Evolutionary conservation across 2,329 filamentous ascomycete genomes (phyloP), one percentile per base, ranked within the genome.

Genomic region (Aspergillus quadricinctus): DNA sequence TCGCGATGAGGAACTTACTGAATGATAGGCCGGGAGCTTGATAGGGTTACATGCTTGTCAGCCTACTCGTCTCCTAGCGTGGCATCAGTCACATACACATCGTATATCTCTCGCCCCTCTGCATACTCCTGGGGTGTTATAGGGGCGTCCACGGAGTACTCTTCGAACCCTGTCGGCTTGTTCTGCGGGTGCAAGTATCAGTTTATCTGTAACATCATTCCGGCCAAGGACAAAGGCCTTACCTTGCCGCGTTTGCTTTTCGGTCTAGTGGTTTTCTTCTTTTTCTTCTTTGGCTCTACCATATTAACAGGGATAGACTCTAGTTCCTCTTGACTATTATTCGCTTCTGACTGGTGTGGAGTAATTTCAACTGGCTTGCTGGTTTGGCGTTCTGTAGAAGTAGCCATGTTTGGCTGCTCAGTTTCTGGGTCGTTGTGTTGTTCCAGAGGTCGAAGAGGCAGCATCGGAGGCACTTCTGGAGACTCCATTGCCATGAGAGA

Each of bases 101-200:
- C 71, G 68, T 96, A 99, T 25, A 94, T 76, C 11, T 82, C 78
- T 21, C 81, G 76, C 66, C 96, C 89, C 51, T 88, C 80, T 3
- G 80, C 74, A 50, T 83, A 81, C 67, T 96, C 86, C 0, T 79
- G 80, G 0, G 87, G 85, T 0, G 88, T 92, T 58, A 95, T 75
- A 0, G 92, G 92, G 1, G 87, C 81, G 71, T 97, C 93, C 11
- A 88, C 86, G 69, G 84, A 94, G 71, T 85, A 90, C 59, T 92
- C 87, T 83, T 92, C 89, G 57, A 92, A 92, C 0, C 89, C 89
- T 5, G 84, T 88, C 4, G 78, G 77, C 57, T 77, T 75, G 49
- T 65, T 69, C 75, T 79, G 58, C 49, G 23, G 25, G 27, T 52
- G 56, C 57, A 25, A 61, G 49, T 10, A 19, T 48, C 10, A 35